phyloP scores from a whole-genome alignment of 192 early-diverging fungal genomes.

The Podila epicladia region DNA sequence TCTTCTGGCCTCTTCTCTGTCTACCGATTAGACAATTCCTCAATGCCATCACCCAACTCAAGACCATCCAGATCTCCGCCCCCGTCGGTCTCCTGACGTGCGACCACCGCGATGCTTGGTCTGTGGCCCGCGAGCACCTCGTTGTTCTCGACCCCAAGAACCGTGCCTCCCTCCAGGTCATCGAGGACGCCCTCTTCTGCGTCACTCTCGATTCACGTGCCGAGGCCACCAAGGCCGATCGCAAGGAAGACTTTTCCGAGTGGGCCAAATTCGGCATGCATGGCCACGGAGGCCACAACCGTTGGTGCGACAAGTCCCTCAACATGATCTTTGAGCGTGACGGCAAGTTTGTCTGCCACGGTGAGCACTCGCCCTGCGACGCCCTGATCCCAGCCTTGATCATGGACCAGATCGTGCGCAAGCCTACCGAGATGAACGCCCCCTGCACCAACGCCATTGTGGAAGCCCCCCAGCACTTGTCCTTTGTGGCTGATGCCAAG shows the following conservation, averaged over 20 bases:
- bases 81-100: constrained; percentile 77
- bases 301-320: constrained; percentile 92
- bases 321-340: constrained; percentile 76
- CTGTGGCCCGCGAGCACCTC: constrained; percentile 74
- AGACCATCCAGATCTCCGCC: constrained; percentile 60
- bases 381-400: constrained; percentile 78
- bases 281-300: constrained; percentile 77
- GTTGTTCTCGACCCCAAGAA: constrained; percentile 67
- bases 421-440: constrained; percentile 48
- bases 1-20: not conserved
- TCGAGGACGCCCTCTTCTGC: constrained; percentile 81
- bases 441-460: constrained; percentile 37
- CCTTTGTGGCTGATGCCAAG: constrained; percentile 49
- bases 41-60: constrained; percentile 62
- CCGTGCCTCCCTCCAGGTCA: constrained; percentile 62
- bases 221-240: constrained; percentile 38
- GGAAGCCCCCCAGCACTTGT: constrained; percentile 23
- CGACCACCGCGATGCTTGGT: constrained; percentile 87
- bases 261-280: constrained; percentile 65
- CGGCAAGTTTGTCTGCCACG: constrained; percentile 69
- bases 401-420: constrained; percentile 58
- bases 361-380: constrained; percentile 89
- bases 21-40: constrained; percentile 17
- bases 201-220: constrained; percentile 70
- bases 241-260: constrained; percentile 54